Percentiles rank a stretch among this genome's conserved stretches.
These are phyloP conservation scores for Crucihimalaya himalaica DNA, from an alignment of 345 rosid genomes.

Conservation along the genomic window DNA sequence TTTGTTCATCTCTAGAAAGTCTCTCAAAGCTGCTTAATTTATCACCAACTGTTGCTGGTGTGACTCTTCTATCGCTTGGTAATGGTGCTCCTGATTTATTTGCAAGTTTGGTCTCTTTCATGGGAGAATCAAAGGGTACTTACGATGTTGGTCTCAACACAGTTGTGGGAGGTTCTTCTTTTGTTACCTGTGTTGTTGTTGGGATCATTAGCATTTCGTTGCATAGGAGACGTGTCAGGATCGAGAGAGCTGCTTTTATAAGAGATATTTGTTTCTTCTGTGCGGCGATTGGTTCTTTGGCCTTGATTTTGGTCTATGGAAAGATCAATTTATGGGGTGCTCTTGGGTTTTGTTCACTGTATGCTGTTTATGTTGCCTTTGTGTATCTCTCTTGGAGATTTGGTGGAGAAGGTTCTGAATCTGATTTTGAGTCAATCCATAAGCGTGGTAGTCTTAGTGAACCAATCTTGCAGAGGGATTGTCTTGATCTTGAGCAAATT, in stretches of 20 bases:
- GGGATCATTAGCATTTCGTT: slow-evolving; percentile 63
- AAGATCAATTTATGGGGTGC: slow-evolving; percentile 64
- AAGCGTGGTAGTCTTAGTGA: slow-evolving; percentile 34
- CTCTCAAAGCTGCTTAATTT: slow-evolving; percentile 72
- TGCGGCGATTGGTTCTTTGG: slow-evolving; percentile 58
- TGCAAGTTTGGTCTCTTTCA: slow-evolving; percentile 81
- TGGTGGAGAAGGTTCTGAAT: slow-evolving; percentile 33
- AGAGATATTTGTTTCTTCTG: slow-evolving; percentile 80
- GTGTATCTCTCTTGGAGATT: slow-evolving; percentile 54
- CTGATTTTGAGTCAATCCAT: slow-evolving; percentile 38
- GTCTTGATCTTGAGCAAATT: background rate
- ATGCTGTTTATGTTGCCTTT: slow-evolving; percentile 55
- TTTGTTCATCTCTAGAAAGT: slow-evolving; percentile 75
- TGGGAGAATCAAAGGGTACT: slow-evolving; percentile 55
- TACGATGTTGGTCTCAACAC: slow-evolving; percentile 75
- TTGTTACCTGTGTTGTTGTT: slow-evolving; percentile 75
- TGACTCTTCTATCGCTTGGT: slow-evolving; percentile 81
- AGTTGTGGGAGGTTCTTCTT: slow-evolving; percentile 80
- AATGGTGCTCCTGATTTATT: slow-evolving; percentile 94
- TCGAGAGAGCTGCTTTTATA: slow-evolving; percentile 67
- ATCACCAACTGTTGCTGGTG: slow-evolving; percentile 86
- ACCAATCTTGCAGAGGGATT: slow-evolving; percentile 33
- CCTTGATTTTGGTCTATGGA: slow-evolving; percentile 56
- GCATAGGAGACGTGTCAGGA: slow-evolving; percentile 40
- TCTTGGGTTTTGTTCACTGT: slow-evolving; percentile 59